These are phyloP conservation scores for Venturia oleaginea DNA, from an alignment of 2,329 filamentous ascomycete species.

Conservation along the genomic window DNA sequence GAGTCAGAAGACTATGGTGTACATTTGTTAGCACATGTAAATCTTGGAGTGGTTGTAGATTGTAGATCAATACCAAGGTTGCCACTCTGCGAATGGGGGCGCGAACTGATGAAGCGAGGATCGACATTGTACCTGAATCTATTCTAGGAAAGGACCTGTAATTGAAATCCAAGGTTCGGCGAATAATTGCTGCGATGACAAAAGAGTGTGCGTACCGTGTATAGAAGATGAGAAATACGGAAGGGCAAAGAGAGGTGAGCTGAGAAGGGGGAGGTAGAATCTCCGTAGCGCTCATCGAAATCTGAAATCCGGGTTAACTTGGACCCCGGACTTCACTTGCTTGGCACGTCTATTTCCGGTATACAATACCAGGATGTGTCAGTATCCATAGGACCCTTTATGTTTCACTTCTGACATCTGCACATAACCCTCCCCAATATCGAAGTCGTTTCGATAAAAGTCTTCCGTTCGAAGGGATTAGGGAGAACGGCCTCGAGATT, in stretches of 20 bases:
- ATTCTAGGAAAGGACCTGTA: neutral
- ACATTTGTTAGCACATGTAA: neutral
- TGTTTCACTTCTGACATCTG: too few species aligned
- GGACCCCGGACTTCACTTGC: neutral
- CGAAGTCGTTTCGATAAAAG: too few species aligned
- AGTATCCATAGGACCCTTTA: too few species aligned
- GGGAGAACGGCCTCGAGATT: too few species aligned
- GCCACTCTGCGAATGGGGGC: neutral
- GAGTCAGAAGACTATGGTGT: neutral
- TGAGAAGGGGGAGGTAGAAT: neutral
- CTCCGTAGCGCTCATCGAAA: neutral
- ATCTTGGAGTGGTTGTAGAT: neutral
- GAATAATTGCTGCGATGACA: neutral
- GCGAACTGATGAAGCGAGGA: constrained; percentile 9
- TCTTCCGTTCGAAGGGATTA: too few species aligned
- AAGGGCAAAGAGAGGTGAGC: neutral
- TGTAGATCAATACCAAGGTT: neutral
- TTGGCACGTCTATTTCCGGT: neutral
- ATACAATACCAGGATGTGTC: neutral
- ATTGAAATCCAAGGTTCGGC: neutral
- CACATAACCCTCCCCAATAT: too few species aligned
- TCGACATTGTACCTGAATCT: constrained; percentile 6
- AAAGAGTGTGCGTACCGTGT: neutral
- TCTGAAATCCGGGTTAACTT: too few species aligned
- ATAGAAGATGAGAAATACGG: neutral